Evolutionary conservation across 768 basidiomycete genomes (phyloP).

Genomic region (Boletus tomentosulus): DNA sequence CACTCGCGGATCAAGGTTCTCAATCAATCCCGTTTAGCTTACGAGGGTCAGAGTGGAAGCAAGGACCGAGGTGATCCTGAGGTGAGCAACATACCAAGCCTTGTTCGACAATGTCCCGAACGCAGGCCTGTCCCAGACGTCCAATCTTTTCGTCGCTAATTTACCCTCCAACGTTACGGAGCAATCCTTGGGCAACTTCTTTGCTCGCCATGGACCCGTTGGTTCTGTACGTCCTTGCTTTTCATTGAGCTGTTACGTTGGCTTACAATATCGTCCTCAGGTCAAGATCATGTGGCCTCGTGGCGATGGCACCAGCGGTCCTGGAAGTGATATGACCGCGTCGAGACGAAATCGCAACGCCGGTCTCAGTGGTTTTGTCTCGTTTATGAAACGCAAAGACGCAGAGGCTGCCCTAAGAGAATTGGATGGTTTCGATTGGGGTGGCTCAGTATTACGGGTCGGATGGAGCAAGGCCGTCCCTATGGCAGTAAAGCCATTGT

Average conservation of each 20-base stretch:
- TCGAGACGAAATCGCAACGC: constrained; percentile 65
- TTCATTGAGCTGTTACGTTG: not conserved
- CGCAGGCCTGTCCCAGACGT: constrained; percentile 52
- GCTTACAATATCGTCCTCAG: constrained; percentile 34
- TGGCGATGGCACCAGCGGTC: constrained; percentile 60
- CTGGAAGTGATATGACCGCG: constrained; percentile 72
- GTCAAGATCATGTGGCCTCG: constrained; percentile 99
- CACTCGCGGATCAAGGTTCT: not conserved
- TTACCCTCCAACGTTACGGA: constrained; percentile 86
- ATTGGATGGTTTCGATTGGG: constrained; percentile 94
- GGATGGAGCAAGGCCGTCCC: constrained; percentile 98
- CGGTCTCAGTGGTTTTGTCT: constrained; percentile 93
- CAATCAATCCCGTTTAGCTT: constrained; percentile 43
- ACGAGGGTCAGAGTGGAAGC: constrained; percentile 87
- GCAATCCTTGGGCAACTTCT: constrained; percentile 80
- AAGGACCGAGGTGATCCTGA: constrained; percentile 86
- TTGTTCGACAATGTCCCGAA: not conserved
- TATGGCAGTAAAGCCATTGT: constrained; percentile 72
- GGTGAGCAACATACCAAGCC: constrained; percentile 38
- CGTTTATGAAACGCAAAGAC: constrained; percentile 90
- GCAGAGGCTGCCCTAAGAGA: constrained; percentile 87
- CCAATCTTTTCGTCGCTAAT: constrained; percentile 95
- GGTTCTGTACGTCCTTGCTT: constrained; percentile 60
- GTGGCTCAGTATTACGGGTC: constrained; percentile 79
- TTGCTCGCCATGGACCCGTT: constrained; percentile 89